Conservation (phyloP, 2,329 filamentous ascomycete genomes). For the Penicillium thymicola region DNA sequence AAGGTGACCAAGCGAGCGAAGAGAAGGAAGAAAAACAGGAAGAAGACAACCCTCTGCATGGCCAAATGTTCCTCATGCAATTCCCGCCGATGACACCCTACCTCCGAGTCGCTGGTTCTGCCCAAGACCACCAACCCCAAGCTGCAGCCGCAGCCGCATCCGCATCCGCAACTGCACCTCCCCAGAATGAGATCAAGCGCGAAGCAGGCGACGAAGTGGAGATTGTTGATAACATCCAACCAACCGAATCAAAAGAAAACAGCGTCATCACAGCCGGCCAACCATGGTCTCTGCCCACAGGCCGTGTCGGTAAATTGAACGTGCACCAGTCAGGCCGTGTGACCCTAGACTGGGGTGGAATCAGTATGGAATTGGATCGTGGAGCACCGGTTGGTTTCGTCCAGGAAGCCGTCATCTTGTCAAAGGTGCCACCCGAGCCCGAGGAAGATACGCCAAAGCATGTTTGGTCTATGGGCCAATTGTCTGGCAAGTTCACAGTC, state of each 20-base stretch:
- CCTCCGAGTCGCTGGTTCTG: slow-evolving; percentile 42
- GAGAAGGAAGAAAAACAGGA: slow-evolving; percentile 19
- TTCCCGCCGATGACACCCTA: slow-evolving; percentile 62
- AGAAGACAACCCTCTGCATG: slow-evolving; percentile 41
- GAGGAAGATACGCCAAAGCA: slow-evolving; percentile 36
- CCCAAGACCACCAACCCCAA: neutral
- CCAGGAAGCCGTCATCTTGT: slow-evolving; percentile 55
- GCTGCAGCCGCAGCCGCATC: neutral
- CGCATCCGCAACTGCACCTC: neutral
- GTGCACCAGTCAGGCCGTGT: slow-evolving; percentile 61
- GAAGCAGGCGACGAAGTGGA: slow-evolving; percentile 31
- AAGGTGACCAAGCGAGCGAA: slow-evolving; percentile 13
- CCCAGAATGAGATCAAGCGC: slow-evolving; percentile 26
- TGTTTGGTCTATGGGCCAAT: slow-evolving; percentile 57
- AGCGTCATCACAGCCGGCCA: slow-evolving; percentile 42
- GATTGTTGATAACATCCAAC: slow-evolving; percentile 21
- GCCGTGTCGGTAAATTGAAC: slow-evolving; percentile 59
- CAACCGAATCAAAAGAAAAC: slow-evolving; percentile 15
- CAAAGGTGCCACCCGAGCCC: slow-evolving; percentile 19
- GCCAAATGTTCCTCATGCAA: slow-evolving; percentile 62
- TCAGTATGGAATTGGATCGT: slow-evolving; percentile 55
- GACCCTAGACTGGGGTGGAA: slow-evolving; percentile 62
- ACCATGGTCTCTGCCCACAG: slow-evolving; percentile 47
- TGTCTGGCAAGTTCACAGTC: slow-evolving; percentile 64
- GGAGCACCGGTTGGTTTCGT: slow-evolving; percentile 57